These are phyloP conservation scores for Aurantiochytrium sp. DNA, from an alignment of 108 stramenopile species.

Conservation along the genomic window DNA sequence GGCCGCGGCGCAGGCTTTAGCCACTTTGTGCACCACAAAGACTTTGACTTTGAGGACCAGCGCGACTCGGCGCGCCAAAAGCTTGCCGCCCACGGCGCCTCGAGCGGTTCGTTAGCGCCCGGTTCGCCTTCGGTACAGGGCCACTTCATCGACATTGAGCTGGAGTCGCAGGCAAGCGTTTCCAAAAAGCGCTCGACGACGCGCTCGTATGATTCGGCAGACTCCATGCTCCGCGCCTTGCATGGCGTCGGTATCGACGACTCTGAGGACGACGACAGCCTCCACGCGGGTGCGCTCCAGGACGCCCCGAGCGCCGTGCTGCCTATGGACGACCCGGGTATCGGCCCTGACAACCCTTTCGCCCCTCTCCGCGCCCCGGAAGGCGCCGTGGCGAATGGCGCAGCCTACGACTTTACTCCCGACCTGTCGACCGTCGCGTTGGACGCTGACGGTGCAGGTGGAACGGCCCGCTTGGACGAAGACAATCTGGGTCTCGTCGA, in stretches of 20 bases:
- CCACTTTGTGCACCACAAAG: not conserved
- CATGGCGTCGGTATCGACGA: too few species aligned
- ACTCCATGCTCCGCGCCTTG: too few species aligned
- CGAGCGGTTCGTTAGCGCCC: not conserved
- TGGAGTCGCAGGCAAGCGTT: not conserved
- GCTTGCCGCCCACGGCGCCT: not conserved
- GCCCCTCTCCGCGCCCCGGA: too few species aligned
- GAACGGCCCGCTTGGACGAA: too few species aligned
- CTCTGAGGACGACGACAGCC: too few species aligned
- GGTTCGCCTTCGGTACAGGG: not conserved
- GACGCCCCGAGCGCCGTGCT: too few species aligned
- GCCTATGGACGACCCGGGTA: too few species aligned
- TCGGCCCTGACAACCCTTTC: too few species aligned
- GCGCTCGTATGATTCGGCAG: not conserved
- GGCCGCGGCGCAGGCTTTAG: constrained; percentile 6
- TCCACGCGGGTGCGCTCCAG: too few species aligned
- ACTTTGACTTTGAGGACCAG: not conserved
- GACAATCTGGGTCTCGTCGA: too few species aligned
- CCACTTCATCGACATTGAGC: not conserved
- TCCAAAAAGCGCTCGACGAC: not conserved
- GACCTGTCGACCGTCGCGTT: too few species aligned
- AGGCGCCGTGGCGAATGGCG: not conserved
- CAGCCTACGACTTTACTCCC: not conserved
- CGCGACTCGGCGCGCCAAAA: not conserved
- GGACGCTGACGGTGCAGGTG: too few species aligned